Evolutionary conservation across 345 rosid species (phyloP).

Genomic region (Gossypium bickii): DNA sequence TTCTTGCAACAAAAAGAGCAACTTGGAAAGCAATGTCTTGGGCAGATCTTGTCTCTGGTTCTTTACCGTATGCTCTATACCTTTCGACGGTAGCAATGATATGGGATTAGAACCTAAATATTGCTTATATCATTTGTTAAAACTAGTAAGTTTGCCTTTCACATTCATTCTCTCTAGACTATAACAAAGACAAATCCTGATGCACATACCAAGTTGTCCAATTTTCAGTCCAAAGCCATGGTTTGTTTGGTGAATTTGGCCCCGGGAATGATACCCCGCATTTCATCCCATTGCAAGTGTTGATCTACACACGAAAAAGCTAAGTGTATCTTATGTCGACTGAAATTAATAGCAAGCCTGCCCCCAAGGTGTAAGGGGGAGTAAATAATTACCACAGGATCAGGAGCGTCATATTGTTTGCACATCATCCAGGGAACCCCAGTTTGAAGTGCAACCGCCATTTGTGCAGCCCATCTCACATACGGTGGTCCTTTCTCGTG

Average conservation of each 20-base stretch:
- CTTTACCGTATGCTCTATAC: conserved; percentile 65
- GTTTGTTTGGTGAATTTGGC: conserved; percentile 39
- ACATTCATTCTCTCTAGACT: no score
- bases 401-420: conserved; percentile 81
- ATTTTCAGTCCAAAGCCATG: conserved; percentile 1
- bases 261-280: conserved; percentile 67
- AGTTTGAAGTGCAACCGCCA: conserved; percentile 70
- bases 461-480: conserved; percentile 69
- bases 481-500: conserved; percentile 53
- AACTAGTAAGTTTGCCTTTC: background rate
- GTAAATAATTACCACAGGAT: conserved; percentile 52
- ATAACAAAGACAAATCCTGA: background rate
- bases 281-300: conserved; percentile 77
- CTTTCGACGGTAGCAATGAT: conserved; percentile 27
- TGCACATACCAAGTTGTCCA: background rate
- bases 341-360: no score
- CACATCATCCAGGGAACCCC: conserved; percentile 99
- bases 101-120: background rate
- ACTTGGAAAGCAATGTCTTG: conserved; percentile 82
- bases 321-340: background rate
- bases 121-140: background rate
- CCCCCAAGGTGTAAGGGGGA: background rate
- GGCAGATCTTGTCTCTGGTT: conserved; percentile 50
- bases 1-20: conserved; percentile 66
- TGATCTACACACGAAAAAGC: conserved; percentile 41